phyloP scores from a whole-genome alignment of 1,284 basidiomycete genomes.

The Cutaneotrichosporon dermatis region DNA sequence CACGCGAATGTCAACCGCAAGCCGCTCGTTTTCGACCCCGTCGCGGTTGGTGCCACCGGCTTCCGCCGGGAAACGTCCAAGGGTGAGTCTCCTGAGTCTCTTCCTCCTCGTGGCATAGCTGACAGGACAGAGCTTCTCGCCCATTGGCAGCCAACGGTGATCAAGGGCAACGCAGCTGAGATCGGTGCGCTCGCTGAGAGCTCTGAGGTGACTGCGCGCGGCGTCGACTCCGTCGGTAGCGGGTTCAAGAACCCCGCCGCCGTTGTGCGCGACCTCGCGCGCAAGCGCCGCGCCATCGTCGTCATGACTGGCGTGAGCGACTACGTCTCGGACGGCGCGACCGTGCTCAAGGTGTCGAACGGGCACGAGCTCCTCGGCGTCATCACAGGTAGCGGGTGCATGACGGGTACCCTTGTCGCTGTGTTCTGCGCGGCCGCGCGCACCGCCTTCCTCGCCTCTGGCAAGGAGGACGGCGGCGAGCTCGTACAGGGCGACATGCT shows the following conservation, averaged over 20 bases:
- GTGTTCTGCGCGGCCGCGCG: slow-evolving; percentile 70
- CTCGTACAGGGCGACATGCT: slow-evolving; percentile 69
- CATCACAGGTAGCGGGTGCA: slow-evolving; percentile 88
- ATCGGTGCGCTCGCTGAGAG: slow-evolving; percentile 72
- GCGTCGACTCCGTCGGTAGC: slow-evolving; percentile 77
- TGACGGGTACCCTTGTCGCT: slow-evolving; percentile 56
- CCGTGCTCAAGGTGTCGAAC: slow-evolving; percentile 66
- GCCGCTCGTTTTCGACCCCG: slow-evolving; percentile 88
- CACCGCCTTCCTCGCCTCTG: slow-evolving; percentile 31
- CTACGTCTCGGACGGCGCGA: slow-evolving; percentile 78
- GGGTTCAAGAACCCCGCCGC: slow-evolving; percentile 69
- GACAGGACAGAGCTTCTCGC: slow-evolving; percentile 62
- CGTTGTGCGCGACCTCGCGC: slow-evolving; percentile 69
- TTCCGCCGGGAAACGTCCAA: slow-evolving; percentile 60
- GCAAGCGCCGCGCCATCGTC: slow-evolving; percentile 76
- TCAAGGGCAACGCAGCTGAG: slow-evolving; percentile 94
- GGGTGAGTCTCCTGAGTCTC: slow-evolving; percentile 33
- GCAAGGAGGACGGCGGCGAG: slow-evolving; percentile 26
- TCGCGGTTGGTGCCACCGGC: slow-evolving; percentile 79
- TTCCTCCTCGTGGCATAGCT: neutral
- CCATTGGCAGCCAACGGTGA: slow-evolving; percentile 80
- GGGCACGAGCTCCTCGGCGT: slow-evolving; percentile 70
- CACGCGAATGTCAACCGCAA: slow-evolving; percentile 68
- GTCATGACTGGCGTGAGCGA: slow-evolving; percentile 78
- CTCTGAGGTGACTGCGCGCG: slow-evolving; percentile 71